A percentile compares a stretch with the other conserved stretches of the same genome.
Evolutionary conservation across 805 yeast species (phyloP).

Genomic region (Maudiozyma barnettii): DNA sequence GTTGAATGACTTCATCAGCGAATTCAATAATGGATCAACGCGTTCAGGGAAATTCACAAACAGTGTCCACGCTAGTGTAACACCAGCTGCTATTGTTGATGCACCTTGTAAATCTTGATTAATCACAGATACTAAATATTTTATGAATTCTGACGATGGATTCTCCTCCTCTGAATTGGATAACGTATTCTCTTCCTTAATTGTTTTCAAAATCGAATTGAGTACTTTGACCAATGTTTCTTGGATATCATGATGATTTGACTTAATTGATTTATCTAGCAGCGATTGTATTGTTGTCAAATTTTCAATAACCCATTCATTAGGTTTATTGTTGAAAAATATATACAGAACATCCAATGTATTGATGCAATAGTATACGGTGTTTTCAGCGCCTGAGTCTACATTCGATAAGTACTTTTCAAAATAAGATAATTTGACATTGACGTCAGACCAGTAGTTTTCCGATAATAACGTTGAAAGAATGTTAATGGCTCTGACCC

Average conservation of each 20-base stretch:
- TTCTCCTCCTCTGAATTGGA: constrained; percentile 50
- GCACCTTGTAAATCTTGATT: constrained; percentile 68
- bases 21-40: constrained; percentile 65
- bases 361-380: constrained; percentile 73
- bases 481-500: constrained; percentile 72
- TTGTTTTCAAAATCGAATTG: constrained; percentile 56
- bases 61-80: constrained; percentile 72
- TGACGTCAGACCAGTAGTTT: constrained; percentile 76
- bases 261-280: constrained; percentile 69
- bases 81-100: constrained; percentile 79
- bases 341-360: constrained; percentile 84
- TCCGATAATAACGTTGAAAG: constrained; percentile 64
- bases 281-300: constrained; percentile 59
- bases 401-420: constrained; percentile 77
- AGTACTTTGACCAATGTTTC: constrained; percentile 72
- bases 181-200: constrained; percentile 37
- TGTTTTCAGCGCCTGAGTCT: constrained; percentile 59
- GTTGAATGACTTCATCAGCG: constrained; percentile 78
- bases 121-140: constrained; percentile 54
- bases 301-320: constrained; percentile 72
- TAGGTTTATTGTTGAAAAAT: constrained; percentile 65
- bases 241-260: constrained; percentile 80
- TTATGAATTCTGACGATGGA: constrained; percentile 52
- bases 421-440: constrained; percentile 77
- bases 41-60: constrained; percentile 64